Evolutionary conservation across 2,329 filamentous ascomycete species (phyloP).

Genomic region (Cercospora janseana): DNA sequence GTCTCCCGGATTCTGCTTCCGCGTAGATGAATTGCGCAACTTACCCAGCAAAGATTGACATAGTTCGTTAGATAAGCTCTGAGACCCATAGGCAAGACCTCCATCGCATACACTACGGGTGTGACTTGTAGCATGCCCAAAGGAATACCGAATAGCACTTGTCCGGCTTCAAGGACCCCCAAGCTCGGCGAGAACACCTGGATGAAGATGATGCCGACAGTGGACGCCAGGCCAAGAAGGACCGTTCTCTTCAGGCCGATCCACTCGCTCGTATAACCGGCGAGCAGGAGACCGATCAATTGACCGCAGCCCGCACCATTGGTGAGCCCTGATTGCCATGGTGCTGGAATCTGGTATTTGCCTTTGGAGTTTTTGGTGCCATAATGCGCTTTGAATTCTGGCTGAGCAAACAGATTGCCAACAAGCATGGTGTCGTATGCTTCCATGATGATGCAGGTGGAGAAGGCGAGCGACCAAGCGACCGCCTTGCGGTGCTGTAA

Average conservation of each 20-base stretch:
- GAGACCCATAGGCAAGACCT: conserved; percentile 49
- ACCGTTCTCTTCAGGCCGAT: conserved; percentile 50
- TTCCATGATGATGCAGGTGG: conserved; percentile 49
- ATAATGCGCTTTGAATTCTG: conserved; percentile 39
- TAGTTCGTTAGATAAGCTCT: conserved; percentile 19
- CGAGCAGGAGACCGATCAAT: conserved; percentile 65
- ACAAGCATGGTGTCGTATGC: conserved; percentile 53
- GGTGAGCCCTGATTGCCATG: conserved; percentile 57
- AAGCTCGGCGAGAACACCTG: conserved; percentile 42
- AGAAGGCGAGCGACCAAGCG: conserved; percentile 7
- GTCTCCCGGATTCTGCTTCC: too few relatives aligned
- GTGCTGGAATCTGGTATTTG: conserved; percentile 51
- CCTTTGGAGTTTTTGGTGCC: conserved; percentile 32
- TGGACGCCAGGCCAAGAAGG: conserved; percentile 54
- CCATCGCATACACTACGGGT: conserved; percentile 41
- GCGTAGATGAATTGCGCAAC: neutral
- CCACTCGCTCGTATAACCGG: conserved; percentile 61
- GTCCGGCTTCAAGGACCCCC: conserved; percentile 24
- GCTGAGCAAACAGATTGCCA: conserved; percentile 36
- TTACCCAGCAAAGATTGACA: conserved; percentile 43
- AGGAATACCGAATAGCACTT: conserved; percentile 47
- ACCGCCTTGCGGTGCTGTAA: conserved; percentile 8
- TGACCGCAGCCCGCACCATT: conserved; percentile 54
- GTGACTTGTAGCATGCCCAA: conserved; percentile 34
- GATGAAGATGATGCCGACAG: conserved; percentile 51